Evolutionary conservation across 768 basidiomycete species (phyloP).

Genomic region (Podaxis carcinomalis): DNA sequence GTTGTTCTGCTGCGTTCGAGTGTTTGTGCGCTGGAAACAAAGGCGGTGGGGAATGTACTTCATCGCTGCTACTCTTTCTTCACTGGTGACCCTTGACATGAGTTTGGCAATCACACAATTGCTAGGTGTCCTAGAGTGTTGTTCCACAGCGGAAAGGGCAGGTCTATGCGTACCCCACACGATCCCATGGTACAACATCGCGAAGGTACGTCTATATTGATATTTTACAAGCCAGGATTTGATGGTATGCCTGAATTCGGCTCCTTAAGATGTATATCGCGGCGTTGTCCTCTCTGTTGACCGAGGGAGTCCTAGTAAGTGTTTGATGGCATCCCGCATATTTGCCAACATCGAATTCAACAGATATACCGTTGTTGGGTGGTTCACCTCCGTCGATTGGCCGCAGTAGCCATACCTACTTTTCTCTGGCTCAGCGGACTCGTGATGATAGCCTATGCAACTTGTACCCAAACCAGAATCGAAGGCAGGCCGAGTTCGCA

Average conservation of each 20-base stretch:
- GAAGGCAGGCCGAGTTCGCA: not conserved
- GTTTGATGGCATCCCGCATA: not conserved
- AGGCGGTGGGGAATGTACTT: not conserved
- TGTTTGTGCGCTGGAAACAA: not conserved
- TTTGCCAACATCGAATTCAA: not conserved
- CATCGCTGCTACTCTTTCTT: not conserved
- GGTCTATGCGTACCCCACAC: not conserved
- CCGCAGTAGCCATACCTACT: not conserved
- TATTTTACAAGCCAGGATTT: not conserved
- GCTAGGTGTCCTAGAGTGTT: not conserved
- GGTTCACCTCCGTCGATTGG: not conserved
- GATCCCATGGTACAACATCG: not conserved
- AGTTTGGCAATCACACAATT: not conserved
- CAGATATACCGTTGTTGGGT: slow-evolving; percentile 6
- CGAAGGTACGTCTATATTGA: not conserved
- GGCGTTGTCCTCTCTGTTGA: not conserved
- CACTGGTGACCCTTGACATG: not conserved
- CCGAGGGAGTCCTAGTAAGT: not conserved
- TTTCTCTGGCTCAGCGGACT: not conserved
- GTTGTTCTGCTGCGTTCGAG: not conserved
- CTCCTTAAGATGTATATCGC: not conserved
- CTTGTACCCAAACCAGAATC: not conserved
- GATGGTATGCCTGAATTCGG: not conserved
- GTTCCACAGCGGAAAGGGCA: not conserved
- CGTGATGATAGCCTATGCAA: not conserved